Conservation (phyloP, 345 rosid species). For the Ceriops decandra region DNA sequence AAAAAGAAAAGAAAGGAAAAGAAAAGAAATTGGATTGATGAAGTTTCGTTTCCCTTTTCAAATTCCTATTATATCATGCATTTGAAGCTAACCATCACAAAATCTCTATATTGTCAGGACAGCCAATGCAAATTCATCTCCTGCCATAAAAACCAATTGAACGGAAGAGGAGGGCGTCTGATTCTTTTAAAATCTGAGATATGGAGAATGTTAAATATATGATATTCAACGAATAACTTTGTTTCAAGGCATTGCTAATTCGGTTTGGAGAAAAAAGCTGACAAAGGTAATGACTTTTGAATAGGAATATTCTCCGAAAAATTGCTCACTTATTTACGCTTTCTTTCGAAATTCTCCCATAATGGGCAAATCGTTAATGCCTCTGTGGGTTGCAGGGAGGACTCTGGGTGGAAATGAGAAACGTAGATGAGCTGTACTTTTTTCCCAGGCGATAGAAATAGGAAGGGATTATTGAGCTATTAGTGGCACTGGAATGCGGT, state of each 20-base stretch:
- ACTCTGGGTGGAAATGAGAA: neutral
- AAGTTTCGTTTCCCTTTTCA: too few relatives aligned
- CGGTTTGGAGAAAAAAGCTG: neutral
- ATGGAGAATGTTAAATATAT: neutral
- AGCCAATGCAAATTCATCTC: too few relatives aligned
- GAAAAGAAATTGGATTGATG: too few relatives aligned
- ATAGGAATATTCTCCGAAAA: neutral
- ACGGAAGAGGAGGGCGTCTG: neutral
- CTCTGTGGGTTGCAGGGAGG: neutral
- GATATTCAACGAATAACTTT: neutral
- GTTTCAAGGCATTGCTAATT: neutral
- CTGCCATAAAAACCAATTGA: neutral
- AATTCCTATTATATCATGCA: too few relatives aligned
- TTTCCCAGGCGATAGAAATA: slow-evolving; percentile 12
- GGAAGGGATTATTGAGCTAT: slow-evolving; percentile 2
- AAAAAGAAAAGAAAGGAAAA: too few relatives aligned
- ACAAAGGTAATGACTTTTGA: slow-evolving; percentile 2
- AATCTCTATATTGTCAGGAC: too few relatives aligned
- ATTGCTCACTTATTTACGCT: neutral
- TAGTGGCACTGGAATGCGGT: neutral
- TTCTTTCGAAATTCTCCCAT: neutral
- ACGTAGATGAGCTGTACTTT: neutral
- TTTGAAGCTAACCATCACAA: too few relatives aligned
- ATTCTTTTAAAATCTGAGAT: neutral
- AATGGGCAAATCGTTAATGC: too few relatives aligned